These are phyloP conservation scores for Myriangium duriaei DNA, from an alignment of 2,329 filamentous ascomycete species.

Conservation along the genomic window DNA sequence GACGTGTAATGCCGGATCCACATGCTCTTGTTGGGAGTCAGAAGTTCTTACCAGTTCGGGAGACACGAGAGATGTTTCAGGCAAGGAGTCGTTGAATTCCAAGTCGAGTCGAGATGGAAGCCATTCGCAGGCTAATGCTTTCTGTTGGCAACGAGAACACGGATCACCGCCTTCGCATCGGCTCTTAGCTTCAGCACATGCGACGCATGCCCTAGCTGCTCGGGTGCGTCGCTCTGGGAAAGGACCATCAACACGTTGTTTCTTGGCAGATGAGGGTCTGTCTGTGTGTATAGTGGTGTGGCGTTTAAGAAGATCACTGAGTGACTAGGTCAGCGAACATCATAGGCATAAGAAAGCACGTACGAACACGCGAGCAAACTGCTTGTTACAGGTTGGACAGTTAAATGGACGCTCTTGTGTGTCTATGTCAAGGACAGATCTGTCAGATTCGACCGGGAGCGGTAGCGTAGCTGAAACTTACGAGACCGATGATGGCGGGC, in stretches of 20 bases:
- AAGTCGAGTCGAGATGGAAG: conserved; percentile 10
- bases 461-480: background rate
- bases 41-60: too few relatives aligned
- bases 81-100: too few relatives aligned
- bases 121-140: conserved; percentile 32
- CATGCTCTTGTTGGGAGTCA: too few relatives aligned
- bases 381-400: conserved; percentile 33
- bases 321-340: background rate
- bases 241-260: conserved; percentile 20
- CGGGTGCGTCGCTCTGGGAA: conserved; percentile 24
- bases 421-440: background rate
- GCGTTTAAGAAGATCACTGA: conserved; percentile 37
- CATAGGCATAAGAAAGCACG: background rate
- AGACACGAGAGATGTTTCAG: too few relatives aligned
- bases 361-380: conserved; percentile 30
- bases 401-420: conserved; percentile 32
- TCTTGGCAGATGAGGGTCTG: conserved; percentile 16
- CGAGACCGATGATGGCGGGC: background rate
- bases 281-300: conserved; percentile 34
- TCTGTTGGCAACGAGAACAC: conserved; percentile 39
- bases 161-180: conserved; percentile 44
- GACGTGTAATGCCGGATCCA: too few relatives aligned
- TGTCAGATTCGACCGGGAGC: background rate
- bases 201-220: conserved; percentile 39
- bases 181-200: conserved; percentile 39